These are phyloP conservation scores for Agapanthus africanus DNA, from an alignment of 106 monocot species.

Conservation along the genomic window DNA sequence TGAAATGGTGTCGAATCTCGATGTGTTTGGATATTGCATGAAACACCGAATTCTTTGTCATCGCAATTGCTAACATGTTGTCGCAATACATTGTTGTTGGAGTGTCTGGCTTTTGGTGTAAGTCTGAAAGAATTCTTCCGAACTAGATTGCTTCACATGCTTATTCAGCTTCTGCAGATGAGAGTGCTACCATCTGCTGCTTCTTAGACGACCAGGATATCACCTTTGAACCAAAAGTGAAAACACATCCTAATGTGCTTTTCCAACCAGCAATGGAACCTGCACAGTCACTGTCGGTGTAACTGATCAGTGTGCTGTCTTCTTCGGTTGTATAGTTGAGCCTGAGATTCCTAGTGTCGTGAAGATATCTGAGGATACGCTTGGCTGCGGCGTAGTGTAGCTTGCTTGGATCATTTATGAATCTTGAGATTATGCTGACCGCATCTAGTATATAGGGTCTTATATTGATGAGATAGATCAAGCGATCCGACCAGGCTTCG, in stretches of 20 bases:
- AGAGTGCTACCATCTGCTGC: not conserved
- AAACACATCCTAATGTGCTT: conserved; percentile 4
- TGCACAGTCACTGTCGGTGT: not conserved
- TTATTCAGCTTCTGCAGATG: conserved; percentile 3
- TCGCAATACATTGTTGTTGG: conserved; percentile 6
- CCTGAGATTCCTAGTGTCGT: not conserved
- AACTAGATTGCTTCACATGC: conserved; percentile 3
- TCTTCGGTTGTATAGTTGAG: not conserved
- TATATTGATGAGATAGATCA: conserved; percentile 11
- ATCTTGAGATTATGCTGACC: not conserved
- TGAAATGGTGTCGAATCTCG: conserved; percentile 8
- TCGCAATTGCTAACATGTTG: conserved; percentile 1
- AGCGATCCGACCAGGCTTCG: conserved; percentile 1
- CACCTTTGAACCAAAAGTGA: not conserved
- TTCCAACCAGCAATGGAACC: not conserved
- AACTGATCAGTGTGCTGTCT: not conserved
- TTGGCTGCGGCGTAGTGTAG: not conserved
- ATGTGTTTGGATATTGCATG: conserved; percentile 1
- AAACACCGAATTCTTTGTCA: conserved; percentile 10
- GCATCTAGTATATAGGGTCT: not conserved
- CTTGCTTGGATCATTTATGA: conserved; percentile 2
- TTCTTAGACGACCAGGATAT: conserved; percentile 1
- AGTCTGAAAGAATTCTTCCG: not conserved
- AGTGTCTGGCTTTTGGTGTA: not conserved
- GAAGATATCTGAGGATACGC: not conserved